phyloP scores from a whole-genome alignment of 495 filamentous ascomycete genomes.

The Neurospora hispaniola region DNA sequence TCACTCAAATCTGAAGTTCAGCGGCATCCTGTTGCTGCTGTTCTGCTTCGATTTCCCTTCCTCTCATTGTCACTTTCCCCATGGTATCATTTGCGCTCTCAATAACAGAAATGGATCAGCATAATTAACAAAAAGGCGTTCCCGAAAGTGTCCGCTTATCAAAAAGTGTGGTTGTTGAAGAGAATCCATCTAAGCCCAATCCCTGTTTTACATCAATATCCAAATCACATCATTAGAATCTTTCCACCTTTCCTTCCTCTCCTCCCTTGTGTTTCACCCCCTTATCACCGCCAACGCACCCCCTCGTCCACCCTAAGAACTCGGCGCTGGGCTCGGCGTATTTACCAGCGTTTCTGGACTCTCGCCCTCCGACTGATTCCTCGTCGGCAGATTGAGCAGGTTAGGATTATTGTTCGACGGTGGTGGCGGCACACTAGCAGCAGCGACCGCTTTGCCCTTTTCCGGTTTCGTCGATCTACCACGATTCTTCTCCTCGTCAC shows the following conservation, averaged over 20 bases:
- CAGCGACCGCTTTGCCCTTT: slow-evolving; percentile 6
- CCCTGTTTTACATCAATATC: background rate
- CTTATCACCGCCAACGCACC: background rate
- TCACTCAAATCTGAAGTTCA: background rate
- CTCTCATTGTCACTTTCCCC: background rate
- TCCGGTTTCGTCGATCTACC: slow-evolving; percentile 3
- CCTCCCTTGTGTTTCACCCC: background rate
- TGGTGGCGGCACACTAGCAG: background rate
- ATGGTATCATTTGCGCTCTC: background rate
- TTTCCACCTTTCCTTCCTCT: background rate
- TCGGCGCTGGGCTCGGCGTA: background rate
- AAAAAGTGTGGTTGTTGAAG: background rate
- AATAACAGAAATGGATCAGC: background rate
- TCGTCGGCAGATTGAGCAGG: background rate
- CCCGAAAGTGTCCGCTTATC: background rate
- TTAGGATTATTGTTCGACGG: background rate
- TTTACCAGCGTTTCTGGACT: slow-evolving; percentile 20
- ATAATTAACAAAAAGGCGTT: background rate
- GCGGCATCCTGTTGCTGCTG: too few relatives aligned
- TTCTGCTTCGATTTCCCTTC: background rate
- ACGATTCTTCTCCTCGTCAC: background rate
- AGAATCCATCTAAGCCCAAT: background rate
- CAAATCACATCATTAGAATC: background rate
- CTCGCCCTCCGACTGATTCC: slow-evolving; percentile 10
- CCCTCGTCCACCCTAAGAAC: background rate